Percentiles rank a stretch among this genome's conserved stretches.
These are phyloP conservation scores for Dioszegia hungarica DNA, from an alignment of 768 basidiomycete genomes.

Conservation along the genomic window DNA sequence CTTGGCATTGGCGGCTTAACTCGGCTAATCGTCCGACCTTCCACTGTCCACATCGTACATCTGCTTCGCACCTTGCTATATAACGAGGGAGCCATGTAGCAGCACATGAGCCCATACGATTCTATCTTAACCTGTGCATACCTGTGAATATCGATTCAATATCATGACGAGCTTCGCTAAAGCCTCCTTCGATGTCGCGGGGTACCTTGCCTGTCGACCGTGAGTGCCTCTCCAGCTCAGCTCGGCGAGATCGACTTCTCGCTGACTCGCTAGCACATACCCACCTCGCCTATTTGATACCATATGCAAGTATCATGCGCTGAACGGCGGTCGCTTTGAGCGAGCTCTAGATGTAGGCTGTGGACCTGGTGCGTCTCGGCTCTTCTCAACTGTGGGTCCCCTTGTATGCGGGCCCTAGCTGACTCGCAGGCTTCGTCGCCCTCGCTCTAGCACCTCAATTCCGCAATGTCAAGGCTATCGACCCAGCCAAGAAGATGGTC, in stretches of 20 bases:
- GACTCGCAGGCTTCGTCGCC: slow-evolving; percentile 63
- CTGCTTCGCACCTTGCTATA: too few relatives aligned
- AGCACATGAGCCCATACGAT: too few relatives aligned
- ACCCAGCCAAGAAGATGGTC: slow-evolving; percentile 71
- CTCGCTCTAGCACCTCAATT: slow-evolving; percentile 57
- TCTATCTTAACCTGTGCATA: too few relatives aligned
- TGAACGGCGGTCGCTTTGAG: slow-evolving; percentile 52
- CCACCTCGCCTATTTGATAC: slow-evolving; percentile 62
- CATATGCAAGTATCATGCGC: slow-evolving; percentile 60
- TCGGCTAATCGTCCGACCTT: too few relatives aligned
- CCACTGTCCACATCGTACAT: too few relatives aligned
- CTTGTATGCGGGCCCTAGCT: slow-evolving; percentile 4
- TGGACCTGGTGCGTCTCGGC: slow-evolving; percentile 70
- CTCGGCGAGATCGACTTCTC: neutral
- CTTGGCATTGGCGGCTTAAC: too few relatives aligned
- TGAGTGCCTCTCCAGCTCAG: slow-evolving; percentile 7
- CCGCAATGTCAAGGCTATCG: slow-evolving; percentile 62
- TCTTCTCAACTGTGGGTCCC: neutral
- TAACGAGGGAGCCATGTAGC: too few relatives aligned
- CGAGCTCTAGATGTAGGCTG: slow-evolving; percentile 72
- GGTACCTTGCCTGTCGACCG: slow-evolving; percentile 67
- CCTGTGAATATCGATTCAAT: neutral
- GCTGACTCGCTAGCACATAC: slow-evolving; percentile 53
- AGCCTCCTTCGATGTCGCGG: slow-evolving; percentile 61
- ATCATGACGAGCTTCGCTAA: slow-evolving; percentile 66